Evolutionary conservation across 352 stramenopile species (phyloP), one percentile per base, ranked within the genome.

Genomic region (Pythium chondricola): DNA sequence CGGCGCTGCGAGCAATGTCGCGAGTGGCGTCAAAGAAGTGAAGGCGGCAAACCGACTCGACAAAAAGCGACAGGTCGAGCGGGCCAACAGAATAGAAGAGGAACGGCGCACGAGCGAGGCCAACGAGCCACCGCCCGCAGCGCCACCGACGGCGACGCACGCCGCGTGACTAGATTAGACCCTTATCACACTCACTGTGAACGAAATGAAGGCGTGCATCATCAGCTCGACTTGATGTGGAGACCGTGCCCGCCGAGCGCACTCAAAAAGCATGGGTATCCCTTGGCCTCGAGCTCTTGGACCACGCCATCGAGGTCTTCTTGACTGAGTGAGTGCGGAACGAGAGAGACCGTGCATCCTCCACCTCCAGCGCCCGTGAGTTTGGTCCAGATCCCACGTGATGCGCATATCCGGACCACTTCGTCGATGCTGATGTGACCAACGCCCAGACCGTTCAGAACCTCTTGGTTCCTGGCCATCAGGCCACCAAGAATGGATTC

Each of bases 311-410:
- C 26, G 26, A 90, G 44, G n/a, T 66, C 56, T 25, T 42, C 41
- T 4, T 82, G 61, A 16, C 51, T 61, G 2, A 91, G 32, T 20
- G 52, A 64, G 7, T 55, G 49, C 11, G 74, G 74, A 6, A 97
- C 56, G 4, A 97, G 59, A 25, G 84, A 85, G 22, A 97, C 71
- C 10, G 85, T 90, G 56, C 90, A 97, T 2, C 88, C 90, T 5
- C 90, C 89, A 18, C 74, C 76, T 30, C 83, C 83, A 7, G 90
- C 91, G 7, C 91, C 91, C 16, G 91, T 97, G 27, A 97, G 66
- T 50, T 97, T 97, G n/a, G 79, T 92, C 47, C 62, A 61, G 14
- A 83, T 72, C 17, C 73, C 75, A 45, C 72, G 67, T 17, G 56
- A 41, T 16, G 57, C 59, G 36, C 83, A 88, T 14, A 81, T 69